Evolutionary conservation across 75 land plant species (phyloP).

Genomic region (Picea glauca): DNA sequence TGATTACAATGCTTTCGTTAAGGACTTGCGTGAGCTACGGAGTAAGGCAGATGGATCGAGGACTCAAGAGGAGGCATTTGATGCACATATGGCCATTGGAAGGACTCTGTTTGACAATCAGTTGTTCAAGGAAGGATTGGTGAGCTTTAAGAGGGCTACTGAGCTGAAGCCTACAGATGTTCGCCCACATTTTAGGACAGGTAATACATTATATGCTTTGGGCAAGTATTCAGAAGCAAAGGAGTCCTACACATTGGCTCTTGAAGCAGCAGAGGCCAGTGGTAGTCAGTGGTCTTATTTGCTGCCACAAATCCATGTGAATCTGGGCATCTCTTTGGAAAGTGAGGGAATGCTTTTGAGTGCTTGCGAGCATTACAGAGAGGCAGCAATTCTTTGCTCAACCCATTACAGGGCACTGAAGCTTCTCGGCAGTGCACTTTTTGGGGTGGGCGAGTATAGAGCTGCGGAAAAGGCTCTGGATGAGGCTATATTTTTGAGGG

Average conservation of each 20-base stretch:
- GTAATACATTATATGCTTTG: conserved; percentile 75
- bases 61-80: conserved; percentile 90
- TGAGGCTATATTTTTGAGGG: conserved; percentile 75
- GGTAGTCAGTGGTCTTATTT: conserved; percentile 65
- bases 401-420: conserved; percentile 93
- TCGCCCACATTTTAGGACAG: conserved; percentile 76
- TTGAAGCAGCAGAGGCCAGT: conserved; percentile 74
- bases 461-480: conserved; percentile 96
- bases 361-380: conserved; percentile 99
- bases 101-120: conserved; percentile 78
- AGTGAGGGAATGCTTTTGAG: conserved; percentile 79
- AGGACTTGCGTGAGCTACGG: conserved; percentile 63
- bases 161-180: conserved; percentile 84
- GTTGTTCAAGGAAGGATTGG: conserved; percentile 71
- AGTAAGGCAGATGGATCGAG: conserved; percentile 60
- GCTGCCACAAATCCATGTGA: conserved; percentile 95
- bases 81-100: conserved; percentile 95
- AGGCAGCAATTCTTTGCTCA: conserved; percentile 93
- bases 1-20: conserved; percentile 49
- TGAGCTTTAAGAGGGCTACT: conserved; percentile 73
- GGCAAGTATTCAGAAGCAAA: conserved; percentile 67
- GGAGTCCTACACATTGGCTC: conserved; percentile 68
- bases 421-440: conserved; percentile 90
- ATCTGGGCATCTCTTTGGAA: conserved; percentile 89
- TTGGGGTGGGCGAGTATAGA: conserved; percentile 92